Evolutionary conservation across 2,329 filamentous ascomycete species (phyloP).

Genomic region (Aspergillus awamori): DNA sequence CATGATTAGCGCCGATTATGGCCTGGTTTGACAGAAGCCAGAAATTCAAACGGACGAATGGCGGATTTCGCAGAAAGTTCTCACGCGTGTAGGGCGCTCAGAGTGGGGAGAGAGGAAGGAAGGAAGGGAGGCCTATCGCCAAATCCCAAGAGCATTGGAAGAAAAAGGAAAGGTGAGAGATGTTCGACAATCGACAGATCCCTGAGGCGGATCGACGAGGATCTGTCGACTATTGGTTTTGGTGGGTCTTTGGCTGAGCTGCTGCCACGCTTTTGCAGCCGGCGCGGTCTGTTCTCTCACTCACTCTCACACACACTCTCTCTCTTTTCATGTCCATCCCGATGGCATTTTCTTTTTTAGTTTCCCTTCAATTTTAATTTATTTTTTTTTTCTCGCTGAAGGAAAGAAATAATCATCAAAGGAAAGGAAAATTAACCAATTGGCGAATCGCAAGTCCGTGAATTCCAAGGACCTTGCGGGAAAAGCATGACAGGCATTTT

Average conservation of each 20-base stretch:
- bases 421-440: background rate
- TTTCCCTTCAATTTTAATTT: background rate
- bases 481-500: conserved; percentile 22
- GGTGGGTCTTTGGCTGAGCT: conserved; percentile 34
- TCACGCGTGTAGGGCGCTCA: background rate
- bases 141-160: conserved; percentile 8
- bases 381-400: background rate
- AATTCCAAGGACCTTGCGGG: conserved; percentile 12
- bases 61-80: background rate
- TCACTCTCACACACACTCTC: background rate
- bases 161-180: conserved; percentile 19
- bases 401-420: too few relatives aligned
- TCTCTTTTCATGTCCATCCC: conserved; percentile 6
- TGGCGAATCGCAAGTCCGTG: conserved; percentile 14
- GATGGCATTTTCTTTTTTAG: conserved; percentile 9
- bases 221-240: conserved; percentile 46
- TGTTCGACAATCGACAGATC: conserved; percentile 32
- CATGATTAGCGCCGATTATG: conserved; percentile 18
- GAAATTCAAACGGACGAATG: conserved; percentile 17
- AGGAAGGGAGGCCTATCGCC: background rate
- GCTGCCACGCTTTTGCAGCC: conserved; percentile 29
- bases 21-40: conserved; percentile 17
- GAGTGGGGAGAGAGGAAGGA: background rate
- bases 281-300: conserved; percentile 2
- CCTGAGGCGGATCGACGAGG: conserved; percentile 38